Conservation (phyloP, 306 rosid species). For the Crotalaria pallida region DNA sequence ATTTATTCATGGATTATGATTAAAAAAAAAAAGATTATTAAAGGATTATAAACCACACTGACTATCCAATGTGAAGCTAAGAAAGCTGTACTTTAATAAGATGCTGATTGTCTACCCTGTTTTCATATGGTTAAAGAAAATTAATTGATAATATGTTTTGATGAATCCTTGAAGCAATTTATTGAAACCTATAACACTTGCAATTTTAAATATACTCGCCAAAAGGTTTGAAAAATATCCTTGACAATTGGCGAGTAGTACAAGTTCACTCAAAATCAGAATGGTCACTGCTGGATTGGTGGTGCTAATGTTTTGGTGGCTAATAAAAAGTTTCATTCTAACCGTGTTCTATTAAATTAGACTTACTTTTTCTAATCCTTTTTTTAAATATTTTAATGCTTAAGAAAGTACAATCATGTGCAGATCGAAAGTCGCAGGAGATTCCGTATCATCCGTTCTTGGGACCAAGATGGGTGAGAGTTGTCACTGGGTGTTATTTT, state of each 20-base stretch:
- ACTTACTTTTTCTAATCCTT: not conserved
- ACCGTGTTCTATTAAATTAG: not conserved
- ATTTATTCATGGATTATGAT: too few relatives aligned
- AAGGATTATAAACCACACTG: not conserved
- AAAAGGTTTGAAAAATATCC: not conserved
- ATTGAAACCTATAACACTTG: not conserved
- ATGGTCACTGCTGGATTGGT: not conserved
- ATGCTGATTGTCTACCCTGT: not conserved
- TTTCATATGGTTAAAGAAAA: not conserved
- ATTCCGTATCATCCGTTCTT: slow-evolving; percentile 58
- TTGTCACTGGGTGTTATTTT: slow-evolving; percentile 15
- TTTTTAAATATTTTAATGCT: not conserved
- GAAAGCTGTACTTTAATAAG: not conserved
- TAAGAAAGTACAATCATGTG: slow-evolving; percentile 14
- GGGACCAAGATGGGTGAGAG: slow-evolving; percentile 98
- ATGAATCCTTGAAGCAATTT: slow-evolving; percentile 4
- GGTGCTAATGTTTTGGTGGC: slow-evolving; percentile 2
- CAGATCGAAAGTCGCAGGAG: slow-evolving; percentile 94
- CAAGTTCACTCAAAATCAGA: not conserved
- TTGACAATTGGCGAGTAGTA: not conserved
- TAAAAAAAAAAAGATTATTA: too few relatives aligned
- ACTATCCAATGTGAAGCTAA: not conserved
- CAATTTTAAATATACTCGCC: not conserved
- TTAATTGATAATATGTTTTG: not conserved
- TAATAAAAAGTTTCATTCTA: not conserved